Evolutionary conservation across 345 rosid species (phyloP), one percentile per base, ranked within the genome.

Genomic region (Populus tremula): DNA sequence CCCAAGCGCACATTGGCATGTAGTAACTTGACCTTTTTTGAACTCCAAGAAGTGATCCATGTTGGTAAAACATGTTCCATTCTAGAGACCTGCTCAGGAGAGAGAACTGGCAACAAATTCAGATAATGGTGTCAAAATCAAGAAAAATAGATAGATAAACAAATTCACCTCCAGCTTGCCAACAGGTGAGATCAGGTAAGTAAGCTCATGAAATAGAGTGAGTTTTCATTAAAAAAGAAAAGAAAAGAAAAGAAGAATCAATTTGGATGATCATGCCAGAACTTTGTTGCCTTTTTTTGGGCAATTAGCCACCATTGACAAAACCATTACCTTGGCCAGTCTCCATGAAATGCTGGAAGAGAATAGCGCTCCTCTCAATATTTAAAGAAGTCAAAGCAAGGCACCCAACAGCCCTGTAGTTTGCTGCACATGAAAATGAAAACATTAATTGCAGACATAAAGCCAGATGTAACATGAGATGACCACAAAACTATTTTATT

Each of bases 361-460:
- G 87, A 78, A 91, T 91, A 35, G 97, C 86, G 80, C 84, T 84
- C 89, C 98, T 93, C 83, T 90, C 90, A 3, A 81, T 84, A 82
- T 94, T 94, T 83, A 94, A 77, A 9, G 98, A 89, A 73, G 83
- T 90, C 87, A 94, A 79, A 20, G 90, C 91, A 84, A 94, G 97
- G 75, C 97, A 94, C 63, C 87, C 81, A 66, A 94, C 98, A 81
- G 98, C 98, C 88, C 83, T 93, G 84, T 90, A 93, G 85, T 94
- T 94, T 84, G 98, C 98, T 93, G 85, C 31, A 80, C 13, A 59
- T 27, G 31, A 6, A 27, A 71, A 31, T 39, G 73, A 20, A 67
- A 41, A 27, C 16, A 68, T 70, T 65, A 75, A 45, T 4, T 47
- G 18, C 18, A 47, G 13, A 47, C 53, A 7, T 59, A 29, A 20